phyloP scores from a whole-genome alignment of 1,139 yeast species.

The Protomyces arabidopsidicola region DNA sequence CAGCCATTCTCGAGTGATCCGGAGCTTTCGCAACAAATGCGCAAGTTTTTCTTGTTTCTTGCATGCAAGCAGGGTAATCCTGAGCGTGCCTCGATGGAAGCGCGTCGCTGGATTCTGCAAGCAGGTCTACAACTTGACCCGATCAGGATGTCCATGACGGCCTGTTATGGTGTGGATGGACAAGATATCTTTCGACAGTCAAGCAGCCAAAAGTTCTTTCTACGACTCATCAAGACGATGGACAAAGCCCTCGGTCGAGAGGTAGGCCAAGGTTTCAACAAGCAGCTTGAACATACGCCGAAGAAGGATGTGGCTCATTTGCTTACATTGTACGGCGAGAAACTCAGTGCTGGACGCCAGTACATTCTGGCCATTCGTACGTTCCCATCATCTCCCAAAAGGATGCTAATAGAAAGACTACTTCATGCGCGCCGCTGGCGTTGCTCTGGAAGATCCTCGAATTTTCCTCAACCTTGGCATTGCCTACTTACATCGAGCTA shows the following conservation, averaged over 20 bases:
- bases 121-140: constrained; percentile 73
- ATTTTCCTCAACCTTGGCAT: constrained; percentile 69
- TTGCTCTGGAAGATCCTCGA: constrained; percentile 66
- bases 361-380: constrained; percentile 57
- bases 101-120: constrained; percentile 59
- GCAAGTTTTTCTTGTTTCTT: constrained; percentile 53
- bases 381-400: constrained; percentile 35
- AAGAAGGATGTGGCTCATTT: constrained; percentile 53
- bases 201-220: constrained; percentile 80
- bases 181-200: constrained; percentile 63
- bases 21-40: constrained; percentile 62
- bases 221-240: constrained; percentile 83
- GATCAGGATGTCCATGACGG: constrained; percentile 62
- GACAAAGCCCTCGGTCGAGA: constrained; percentile 55
- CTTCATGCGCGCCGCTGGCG: constrained; percentile 50
- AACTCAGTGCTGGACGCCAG: constrained; percentile 76
- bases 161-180: constrained; percentile 58
- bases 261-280: constrained; percentile 51
- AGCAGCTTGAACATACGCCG: constrained; percentile 38
- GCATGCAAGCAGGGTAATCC: constrained; percentile 56
- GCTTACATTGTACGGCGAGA: constrained; percentile 69
- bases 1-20: constrained; percentile 48
- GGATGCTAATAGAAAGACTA: constrained; percentile 36
- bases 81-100: constrained; percentile 49
- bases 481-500: constrained; percentile 82